phyloP scores from a whole-genome alignment of 2,329 filamentous ascomycete genomes.

The Akanthomyces dipterigenus region DNA sequence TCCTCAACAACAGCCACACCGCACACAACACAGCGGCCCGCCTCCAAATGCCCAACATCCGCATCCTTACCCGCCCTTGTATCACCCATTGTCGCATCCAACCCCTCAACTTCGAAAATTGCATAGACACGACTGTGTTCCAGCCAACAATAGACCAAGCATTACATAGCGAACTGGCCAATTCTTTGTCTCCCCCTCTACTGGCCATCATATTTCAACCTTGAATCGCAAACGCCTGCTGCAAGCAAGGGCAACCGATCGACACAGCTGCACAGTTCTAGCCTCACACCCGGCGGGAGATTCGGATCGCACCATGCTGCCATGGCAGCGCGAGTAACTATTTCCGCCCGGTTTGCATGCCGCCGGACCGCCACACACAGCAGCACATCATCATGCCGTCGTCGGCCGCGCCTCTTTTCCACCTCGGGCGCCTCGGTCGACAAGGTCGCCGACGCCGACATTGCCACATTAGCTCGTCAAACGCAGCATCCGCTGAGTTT shows the following conservation, averaged over 20 bases:
- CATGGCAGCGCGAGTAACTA: conserved; percentile 16
- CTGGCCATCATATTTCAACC: no score
- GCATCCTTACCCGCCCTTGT: not conserved
- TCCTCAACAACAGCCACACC: not conserved
- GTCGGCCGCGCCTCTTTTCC: conserved; percentile 8
- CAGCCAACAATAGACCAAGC: no score
- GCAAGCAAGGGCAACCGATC: not conserved
- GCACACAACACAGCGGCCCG: not conserved
- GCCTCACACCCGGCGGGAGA: not conserved
- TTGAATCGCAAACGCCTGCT: not conserved
- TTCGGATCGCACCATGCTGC: conserved; percentile 15
- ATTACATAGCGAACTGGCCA: no score
- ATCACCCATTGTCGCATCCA: not conserved
- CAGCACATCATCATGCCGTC: not conserved
- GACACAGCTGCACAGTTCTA: not conserved
- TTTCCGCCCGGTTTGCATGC: conserved; percentile 11
- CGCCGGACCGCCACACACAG: not conserved
- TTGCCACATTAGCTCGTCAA: conserved; percentile 69
- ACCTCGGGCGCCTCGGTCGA: conserved; percentile 14
- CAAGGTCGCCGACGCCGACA: conserved; percentile 62
- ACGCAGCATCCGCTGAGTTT: conserved; percentile 77
- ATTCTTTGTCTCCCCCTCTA: not conserved
- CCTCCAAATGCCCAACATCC: not conserved
- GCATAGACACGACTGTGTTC: not conserved
- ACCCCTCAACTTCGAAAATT: no score